Evolutionary conservation across 176 grass and related monocot species (phyloP).

Genomic region (Poa annua): DNA sequence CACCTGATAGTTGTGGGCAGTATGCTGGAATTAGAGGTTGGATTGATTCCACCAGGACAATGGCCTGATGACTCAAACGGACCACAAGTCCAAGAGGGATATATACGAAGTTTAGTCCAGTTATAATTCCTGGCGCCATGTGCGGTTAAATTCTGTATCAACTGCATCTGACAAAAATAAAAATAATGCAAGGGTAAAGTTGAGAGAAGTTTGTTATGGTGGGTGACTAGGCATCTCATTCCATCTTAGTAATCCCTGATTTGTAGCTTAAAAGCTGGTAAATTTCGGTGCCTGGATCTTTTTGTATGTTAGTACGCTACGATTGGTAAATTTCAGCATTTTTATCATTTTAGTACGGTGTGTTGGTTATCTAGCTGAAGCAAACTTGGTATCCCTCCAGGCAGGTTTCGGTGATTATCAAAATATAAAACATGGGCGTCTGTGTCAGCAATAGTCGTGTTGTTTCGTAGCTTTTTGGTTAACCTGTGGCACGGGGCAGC

Average conservation of each 20-base stretch:
- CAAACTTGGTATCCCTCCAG: conserved; percentile 22
- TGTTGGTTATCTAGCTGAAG: conserved; percentile 41
- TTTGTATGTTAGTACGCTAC: conserved; percentile 1
- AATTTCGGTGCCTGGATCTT: conserved; percentile 24
- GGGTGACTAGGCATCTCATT: conserved; percentile 37
- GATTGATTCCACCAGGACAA: neutral
- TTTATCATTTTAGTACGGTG: neutral
- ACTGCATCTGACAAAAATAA: neutral
- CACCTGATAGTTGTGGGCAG: conserved; percentile 17
- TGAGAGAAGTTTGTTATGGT: conserved; percentile 11
- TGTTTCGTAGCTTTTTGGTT: neutral
- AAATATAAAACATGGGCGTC: neutral
- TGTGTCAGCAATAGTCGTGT: neutral
- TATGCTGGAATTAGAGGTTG: conserved; percentile 9
- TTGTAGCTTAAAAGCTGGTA: conserved; percentile 35
- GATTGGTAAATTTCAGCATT: conserved; percentile 14
- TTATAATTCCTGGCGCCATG: neutral
- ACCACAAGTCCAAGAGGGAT: neutral
- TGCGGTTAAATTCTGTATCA: neutral
- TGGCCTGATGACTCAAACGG: neutral
- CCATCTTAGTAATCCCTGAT: conserved; percentile 3
- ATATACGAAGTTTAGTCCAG: neutral
- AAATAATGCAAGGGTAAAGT: neutral
- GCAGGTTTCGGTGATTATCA: neutral
- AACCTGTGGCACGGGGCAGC: neutral